Percentiles rank a stretch among this genome's conserved stretches.
Evolutionary conservation across 352 stramenopile genomes (phyloP).

Genomic region (Globisporangium carolinianum): DNA sequence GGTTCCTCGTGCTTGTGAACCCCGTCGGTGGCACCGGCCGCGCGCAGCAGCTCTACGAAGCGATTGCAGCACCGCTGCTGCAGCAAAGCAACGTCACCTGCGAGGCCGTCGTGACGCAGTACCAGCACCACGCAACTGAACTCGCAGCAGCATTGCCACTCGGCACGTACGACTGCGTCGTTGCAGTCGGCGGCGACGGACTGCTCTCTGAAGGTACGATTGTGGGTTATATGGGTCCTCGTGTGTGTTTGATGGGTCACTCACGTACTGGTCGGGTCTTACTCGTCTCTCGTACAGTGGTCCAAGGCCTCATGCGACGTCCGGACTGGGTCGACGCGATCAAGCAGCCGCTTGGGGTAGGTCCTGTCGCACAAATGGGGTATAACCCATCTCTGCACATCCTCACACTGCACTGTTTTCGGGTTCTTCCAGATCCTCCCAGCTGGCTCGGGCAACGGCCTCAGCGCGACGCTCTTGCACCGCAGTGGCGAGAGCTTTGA

Average conservation of each 20-base stretch:
- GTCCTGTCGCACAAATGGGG: background rate
- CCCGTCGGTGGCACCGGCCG: slow-evolving; percentile 48
- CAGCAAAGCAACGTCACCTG: slow-evolving; percentile 47
- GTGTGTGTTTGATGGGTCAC: background rate
- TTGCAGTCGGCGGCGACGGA: slow-evolving; percentile 60
- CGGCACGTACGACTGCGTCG: slow-evolving; percentile 54
- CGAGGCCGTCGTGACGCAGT: slow-evolving; percentile 43
- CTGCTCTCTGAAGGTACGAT: slow-evolving; percentile 59
- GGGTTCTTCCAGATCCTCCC: slow-evolving; percentile 27
- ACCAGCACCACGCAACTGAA: slow-evolving; percentile 52
- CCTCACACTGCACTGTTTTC: background rate
- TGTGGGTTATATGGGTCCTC: background rate
- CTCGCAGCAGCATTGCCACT: slow-evolving; percentile 33
- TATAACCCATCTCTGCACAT: background rate
- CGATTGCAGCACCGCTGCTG: slow-evolving; percentile 43
- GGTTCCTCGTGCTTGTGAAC: slow-evolving; percentile 49
- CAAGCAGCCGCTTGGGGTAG: slow-evolving; percentile 41
- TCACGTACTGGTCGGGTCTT: background rate
- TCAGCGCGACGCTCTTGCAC: slow-evolving; percentile 47
- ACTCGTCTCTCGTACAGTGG: slow-evolving; percentile 27
- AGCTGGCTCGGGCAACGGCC: slow-evolving; percentile 57
- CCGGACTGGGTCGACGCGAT: slow-evolving; percentile 54
- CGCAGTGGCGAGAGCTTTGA: slow-evolving; percentile 39
- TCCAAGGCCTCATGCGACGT: slow-evolving; percentile 67
- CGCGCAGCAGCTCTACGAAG: slow-evolving; percentile 42